Evolutionary conservation across 164 flowering plant genomes (phyloP).

Genomic region (Nymphaea colorata): DNA sequence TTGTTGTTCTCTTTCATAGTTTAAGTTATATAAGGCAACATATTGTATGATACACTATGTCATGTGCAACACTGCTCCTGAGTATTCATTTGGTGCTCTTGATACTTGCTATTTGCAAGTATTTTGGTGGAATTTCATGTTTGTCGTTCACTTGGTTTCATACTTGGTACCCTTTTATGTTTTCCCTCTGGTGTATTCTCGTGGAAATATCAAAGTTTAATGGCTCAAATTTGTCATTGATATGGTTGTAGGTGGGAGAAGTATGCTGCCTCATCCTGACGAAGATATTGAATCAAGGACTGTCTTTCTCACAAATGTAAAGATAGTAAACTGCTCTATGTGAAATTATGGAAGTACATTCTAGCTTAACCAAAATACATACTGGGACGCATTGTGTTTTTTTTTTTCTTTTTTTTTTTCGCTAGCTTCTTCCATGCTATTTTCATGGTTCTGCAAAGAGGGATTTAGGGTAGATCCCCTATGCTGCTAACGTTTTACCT

Average conservation of each 20-base stretch:
- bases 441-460: neutral
- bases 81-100: no score
- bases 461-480: neutral
- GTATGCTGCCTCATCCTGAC: constrained; percentile 7
- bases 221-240: neutral
- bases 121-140: neutral
- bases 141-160: neutral
- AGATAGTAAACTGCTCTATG: neutral
- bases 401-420: no score
- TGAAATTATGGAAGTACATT: neutral
- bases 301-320: constrained; percentile 33
- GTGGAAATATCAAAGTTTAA: no score
- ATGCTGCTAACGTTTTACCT: neutral
- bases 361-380: neutral
- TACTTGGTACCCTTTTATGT: neutral
- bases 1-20: no score
- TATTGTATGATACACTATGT: no score
- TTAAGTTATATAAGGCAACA: no score
- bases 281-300: constrained; percentile 26
- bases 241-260: constrained; percentile 21
- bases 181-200: no score
- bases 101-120: no score
- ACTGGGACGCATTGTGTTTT: neutral
- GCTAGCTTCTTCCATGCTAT: neutral
- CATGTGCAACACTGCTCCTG: no score